Base-by-base conservation (phyloP, 1,139 yeast species). In the Kazachstania sp. region DNA sequence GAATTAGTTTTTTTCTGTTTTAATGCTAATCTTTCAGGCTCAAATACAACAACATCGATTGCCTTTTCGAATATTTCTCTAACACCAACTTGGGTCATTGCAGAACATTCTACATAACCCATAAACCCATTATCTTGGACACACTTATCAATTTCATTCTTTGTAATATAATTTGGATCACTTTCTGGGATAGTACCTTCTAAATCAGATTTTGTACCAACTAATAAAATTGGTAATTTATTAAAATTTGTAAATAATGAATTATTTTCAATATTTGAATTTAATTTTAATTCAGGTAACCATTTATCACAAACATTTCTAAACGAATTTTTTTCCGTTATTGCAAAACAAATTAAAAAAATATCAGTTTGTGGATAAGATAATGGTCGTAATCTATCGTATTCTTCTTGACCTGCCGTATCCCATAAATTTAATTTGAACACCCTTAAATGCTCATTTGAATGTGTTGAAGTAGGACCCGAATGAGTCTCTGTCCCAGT, bases 391-490 rank as follows among this genome's bases (percentile, higher is more conserved):
- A 88, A 74, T 54, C 96, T 74, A 66, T 88, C 96, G 66, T 88
- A 88, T 65, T 88, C 97, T 61, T 86, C 85, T 68, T 88, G 97
- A 29, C 97, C 97, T 8, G 97, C 97, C n/a, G 97, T 88, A 75
- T 88, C 97, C 95, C 96, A 88, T 46, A 88, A 74, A 23, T 95
- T 95, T 45, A 88, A 72, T 60, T 85, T 85, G 57, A 86, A 82
- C 46, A 59, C 43, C 44, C 53, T 56, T 16, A 84, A 83, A 29
- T 54, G 56, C 83, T 30, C 46, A 15, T 39, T 19, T 13, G 31
- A 29, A 26, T 42, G 44, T 12, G 16, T 31, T 4, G 32, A 16
- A 15, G 15, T 20, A 6, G 39, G 29, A 31, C 36, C 41, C 7
- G 36, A 3, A 30, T 31, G 39, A n/a, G 19, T n/a, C 16, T 34